Conservation (phyloP, 331 rosid genomes). For the Cydonia oblonga region DNA sequence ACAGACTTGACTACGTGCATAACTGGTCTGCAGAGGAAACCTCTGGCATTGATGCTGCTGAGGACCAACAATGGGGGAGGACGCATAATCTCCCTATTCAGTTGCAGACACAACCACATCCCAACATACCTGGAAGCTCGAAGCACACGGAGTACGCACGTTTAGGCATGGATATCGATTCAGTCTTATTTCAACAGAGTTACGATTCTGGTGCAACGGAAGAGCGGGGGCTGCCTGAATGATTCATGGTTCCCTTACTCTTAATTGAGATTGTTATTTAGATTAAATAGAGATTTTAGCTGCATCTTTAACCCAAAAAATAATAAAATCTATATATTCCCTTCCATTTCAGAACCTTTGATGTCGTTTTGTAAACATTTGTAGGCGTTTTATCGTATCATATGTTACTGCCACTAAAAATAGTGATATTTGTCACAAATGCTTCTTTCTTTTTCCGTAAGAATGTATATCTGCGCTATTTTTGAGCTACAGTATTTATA, state of each 20-base stretch:
- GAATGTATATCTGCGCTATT: background rate
- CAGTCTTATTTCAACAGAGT: slow-evolving; percentile 45
- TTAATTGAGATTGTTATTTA: background rate
- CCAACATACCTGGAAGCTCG: slow-evolving; percentile 13
- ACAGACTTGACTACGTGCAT: background rate
- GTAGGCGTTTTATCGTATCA: background rate
- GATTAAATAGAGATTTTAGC: background rate
- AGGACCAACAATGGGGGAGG: background rate
- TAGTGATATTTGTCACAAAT: background rate
- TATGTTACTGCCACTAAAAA: background rate
- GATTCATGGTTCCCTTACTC: slow-evolving; percentile 37
- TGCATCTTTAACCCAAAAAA: background rate
- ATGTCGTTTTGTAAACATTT: background rate
- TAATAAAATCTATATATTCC: background rate
- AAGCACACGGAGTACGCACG: slow-evolving; percentile 23
- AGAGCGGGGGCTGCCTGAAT: slow-evolving; percentile 35
- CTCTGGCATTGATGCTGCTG: background rate
- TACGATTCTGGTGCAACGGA: slow-evolving; percentile 58
- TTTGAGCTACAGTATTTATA: background rate
- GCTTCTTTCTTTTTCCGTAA: background rate
- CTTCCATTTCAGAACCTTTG: background rate
- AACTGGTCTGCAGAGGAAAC: background rate
- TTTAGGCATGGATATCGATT: slow-evolving; percentile 19
- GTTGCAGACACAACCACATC: background rate
- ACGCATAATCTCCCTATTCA: background rate